These are phyloP conservation scores for Cymodocea nodosa DNA, from an alignment of 116 monocot species.

Conservation along the genomic window DNA sequence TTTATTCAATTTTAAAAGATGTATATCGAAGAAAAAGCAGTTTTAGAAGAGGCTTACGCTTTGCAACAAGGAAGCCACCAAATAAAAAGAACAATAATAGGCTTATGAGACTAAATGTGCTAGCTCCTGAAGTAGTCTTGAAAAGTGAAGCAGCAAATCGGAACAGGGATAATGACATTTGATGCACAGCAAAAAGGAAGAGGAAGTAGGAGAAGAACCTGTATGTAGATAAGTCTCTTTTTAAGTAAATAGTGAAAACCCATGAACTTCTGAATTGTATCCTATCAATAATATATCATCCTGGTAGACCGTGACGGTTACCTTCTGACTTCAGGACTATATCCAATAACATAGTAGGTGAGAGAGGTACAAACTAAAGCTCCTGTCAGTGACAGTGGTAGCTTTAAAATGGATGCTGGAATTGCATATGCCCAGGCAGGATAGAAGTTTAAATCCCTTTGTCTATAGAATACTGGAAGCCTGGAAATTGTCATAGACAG, in stretches of 20 bases:
- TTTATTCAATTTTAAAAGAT: neutral
- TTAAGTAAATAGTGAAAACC: neutral
- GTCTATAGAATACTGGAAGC: conserved; percentile 55
- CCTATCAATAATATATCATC: neutral
- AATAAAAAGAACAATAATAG: conserved; percentile 29
- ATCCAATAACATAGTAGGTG: conserved; percentile 58
- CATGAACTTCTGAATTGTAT: too few species aligned
- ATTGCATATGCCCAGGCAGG: conserved; percentile 78
- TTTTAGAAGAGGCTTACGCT: conserved; percentile 20
- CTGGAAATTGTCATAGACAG: conserved; percentile 39
- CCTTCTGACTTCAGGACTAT: conserved; percentile 46
- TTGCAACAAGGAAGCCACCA: conserved; percentile 61
- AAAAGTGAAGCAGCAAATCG: conserved; percentile 36
- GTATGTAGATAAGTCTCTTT: neutral
- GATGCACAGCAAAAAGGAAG: conserved; percentile 37
- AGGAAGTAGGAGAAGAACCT: conserved; percentile 61
- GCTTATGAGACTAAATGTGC: conserved; percentile 12
- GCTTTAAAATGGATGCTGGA: conserved; percentile 41
- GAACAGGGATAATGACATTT: conserved; percentile 36
- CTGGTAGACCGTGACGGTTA: neutral
- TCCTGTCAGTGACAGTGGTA: conserved; percentile 47
- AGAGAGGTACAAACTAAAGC: conserved; percentile 46
- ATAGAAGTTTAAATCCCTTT: conserved; percentile 60
- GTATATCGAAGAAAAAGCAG: neutral
- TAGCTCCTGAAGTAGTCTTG: conserved; percentile 27